Conservation (phyloP, 805 yeast genomes). For the Saccharomycopsis oosterbeekiorum region DNA sequence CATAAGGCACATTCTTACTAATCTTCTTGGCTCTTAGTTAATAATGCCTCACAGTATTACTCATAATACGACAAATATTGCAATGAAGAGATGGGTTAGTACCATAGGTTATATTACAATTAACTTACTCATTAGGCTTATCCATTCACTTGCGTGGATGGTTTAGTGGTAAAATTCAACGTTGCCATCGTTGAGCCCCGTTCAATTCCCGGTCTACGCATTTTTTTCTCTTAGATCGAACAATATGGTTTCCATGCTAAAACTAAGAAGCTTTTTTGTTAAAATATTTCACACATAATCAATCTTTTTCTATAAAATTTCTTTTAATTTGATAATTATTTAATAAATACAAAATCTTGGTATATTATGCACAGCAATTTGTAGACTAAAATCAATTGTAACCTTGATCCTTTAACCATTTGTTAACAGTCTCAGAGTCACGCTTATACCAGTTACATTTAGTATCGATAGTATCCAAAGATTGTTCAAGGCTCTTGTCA, state of each 20-base stretch:
- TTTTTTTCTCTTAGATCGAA: slow-evolving; percentile 19
- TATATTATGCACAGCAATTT: not conserved
- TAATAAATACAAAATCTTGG: not conserved
- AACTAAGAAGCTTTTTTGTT: too few relatives aligned
- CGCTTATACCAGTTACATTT: slow-evolving; percentile 51
- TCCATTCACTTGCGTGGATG: slow-evolving; percentile 32
- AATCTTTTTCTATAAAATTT: not conserved
- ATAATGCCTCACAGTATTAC: too few relatives aligned
- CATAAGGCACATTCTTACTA: too few relatives aligned
- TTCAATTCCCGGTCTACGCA: slow-evolving; percentile 52
- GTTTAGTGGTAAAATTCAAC: slow-evolving; percentile 49
- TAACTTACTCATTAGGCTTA: too few relatives aligned
- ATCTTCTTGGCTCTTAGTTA: too few relatives aligned
- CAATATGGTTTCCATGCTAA: too few relatives aligned
- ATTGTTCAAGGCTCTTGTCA: slow-evolving; percentile 54
- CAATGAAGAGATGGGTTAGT: too few relatives aligned
- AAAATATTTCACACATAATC: too few relatives aligned
- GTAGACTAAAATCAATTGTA: slow-evolving; percentile 8
- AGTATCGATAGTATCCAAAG: slow-evolving; percentile 48
- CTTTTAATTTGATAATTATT: not conserved
- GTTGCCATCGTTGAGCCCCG: slow-evolving; percentile 52
- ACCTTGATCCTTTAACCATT: slow-evolving; percentile 38
- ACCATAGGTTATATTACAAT: not conserved
- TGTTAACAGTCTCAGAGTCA: slow-evolving; percentile 37
- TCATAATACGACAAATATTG: too few relatives aligned